These are phyloP conservation scores for Chamaenerion angustifolium DNA, from an alignment of 345 rosid genomes.

Conservation along the genomic window DNA sequence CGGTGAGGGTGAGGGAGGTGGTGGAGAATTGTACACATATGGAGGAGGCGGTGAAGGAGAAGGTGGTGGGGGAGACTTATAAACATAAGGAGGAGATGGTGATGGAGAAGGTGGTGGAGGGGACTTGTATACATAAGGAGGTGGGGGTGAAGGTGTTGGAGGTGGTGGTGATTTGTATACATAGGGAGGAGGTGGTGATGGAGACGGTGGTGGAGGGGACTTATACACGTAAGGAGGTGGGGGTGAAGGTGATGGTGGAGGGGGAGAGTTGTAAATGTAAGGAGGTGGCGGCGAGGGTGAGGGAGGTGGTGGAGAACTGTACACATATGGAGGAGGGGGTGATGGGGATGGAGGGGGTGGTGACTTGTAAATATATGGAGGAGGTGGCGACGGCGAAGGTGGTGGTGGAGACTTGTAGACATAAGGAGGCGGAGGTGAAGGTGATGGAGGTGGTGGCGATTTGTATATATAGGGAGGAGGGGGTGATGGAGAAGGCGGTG, in stretches of 20 bases:
- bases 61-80: background rate
- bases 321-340: background rate
- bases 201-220: slow-evolving; percentile 7
- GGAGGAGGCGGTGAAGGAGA: too few relatives aligned
- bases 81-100: background rate
- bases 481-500: background rate
- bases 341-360: slow-evolving; percentile 2
- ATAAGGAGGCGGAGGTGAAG: too few relatives aligned
- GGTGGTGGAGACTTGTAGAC: too few relatives aligned
- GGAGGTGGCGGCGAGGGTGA: background rate
- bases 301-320: slow-evolving; percentile 5
- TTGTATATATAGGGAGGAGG: background rate
- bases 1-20: too few relatives aligned
- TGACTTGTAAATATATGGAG: background rate
- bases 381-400: too few relatives aligned
- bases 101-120: background rate
- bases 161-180: slow-evolving; percentile 11
- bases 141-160: background rate
- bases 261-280: background rate
- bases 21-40: too few relatives aligned
- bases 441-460: background rate
- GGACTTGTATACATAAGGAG: background rate
- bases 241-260: background rate
- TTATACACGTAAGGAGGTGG: slow-evolving; percentile 9
- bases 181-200: slow-evolving; percentile 5